A percentile compares a stretch with the other conserved stretches of the same genome.
Evolutionary conservation across 345 rosid genomes (phyloP).

Genomic region (Citrus hindsii): DNA sequence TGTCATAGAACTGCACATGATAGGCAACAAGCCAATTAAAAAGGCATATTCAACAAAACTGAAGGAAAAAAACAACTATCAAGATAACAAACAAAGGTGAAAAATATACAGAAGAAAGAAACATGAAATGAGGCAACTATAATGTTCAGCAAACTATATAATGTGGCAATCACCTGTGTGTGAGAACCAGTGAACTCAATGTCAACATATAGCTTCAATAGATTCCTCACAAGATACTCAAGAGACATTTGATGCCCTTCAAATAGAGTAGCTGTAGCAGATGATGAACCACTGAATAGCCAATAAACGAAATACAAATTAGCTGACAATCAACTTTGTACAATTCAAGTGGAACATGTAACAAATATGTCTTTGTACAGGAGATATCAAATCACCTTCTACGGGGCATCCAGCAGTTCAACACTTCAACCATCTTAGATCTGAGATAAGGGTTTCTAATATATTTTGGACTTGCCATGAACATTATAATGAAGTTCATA

Average conservation of each 20-base stretch:
- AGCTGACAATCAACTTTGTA: neutral
- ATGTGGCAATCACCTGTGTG: constrained; percentile 70
- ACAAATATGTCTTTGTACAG: neutral
- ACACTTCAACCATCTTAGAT: constrained; percentile 99
- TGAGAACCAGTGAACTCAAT: constrained; percentile 99
- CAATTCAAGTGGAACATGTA: constrained; percentile 3
- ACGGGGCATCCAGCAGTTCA: constrained; percentile 99
- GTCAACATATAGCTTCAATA: constrained; percentile 97
- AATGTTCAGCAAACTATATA: neutral
- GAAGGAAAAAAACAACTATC: neutral
- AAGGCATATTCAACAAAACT: neutral
- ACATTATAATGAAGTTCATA: constrained; percentile 98
- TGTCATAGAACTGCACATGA: constrained; percentile 87
- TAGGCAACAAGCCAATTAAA: constrained; percentile 2
- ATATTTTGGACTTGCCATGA: constrained; percentile 88
- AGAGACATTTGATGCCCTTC: constrained; percentile 95
- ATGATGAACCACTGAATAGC: constrained; percentile 72
- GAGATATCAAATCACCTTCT: constrained; percentile 48
- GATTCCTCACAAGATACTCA: constrained; percentile 93
- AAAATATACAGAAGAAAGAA: neutral
- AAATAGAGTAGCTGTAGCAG: constrained; percentile 75
- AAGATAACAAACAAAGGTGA: neutral
- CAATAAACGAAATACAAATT: constrained; percentile 9
- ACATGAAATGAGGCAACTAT: neutral
- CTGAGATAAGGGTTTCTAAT: constrained; percentile 94